Evolutionary conservation across 768 basidiomycete species (phyloP).

Genomic region (Hygrophorus russula): DNA sequence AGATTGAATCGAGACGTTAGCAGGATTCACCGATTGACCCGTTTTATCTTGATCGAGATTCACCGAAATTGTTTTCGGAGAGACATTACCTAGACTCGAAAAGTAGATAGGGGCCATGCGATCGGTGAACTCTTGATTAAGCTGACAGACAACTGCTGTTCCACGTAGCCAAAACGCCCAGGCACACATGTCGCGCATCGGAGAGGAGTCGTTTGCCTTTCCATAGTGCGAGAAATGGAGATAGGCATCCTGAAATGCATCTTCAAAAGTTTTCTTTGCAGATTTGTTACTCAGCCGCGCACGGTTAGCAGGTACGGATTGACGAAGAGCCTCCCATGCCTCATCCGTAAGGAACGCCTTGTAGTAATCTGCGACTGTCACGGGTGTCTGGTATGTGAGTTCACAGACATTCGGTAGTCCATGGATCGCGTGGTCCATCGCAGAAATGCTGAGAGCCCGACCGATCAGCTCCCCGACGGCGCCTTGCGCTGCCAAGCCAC

Average conservation of each 20-base stretch:
- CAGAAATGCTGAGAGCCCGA: not conserved
- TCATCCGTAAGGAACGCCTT: constrained; percentile 3
- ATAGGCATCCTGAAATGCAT: constrained; percentile 1
- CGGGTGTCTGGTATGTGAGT: constrained; percentile 3
- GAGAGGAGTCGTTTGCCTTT: too few relatives aligned
- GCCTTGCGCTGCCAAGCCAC: constrained; percentile 12
- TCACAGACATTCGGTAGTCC: not conserved
- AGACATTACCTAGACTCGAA: not conserved
- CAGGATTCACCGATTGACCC: not conserved
- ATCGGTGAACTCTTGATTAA: too few relatives aligned
- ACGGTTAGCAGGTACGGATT: constrained; percentile 2
- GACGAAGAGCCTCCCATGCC: constrained; percentile 1
- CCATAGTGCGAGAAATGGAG: not conserved
- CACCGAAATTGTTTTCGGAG: not conserved
- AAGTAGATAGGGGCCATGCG: constrained; percentile 7
- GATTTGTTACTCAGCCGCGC: not conserved
- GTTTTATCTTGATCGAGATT: not conserved
- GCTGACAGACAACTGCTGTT: too few relatives aligned
- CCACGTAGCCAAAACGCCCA: too few relatives aligned
- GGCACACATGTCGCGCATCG: too few relatives aligned
- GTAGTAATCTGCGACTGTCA: constrained; percentile 1
- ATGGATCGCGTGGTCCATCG: constrained; percentile 2
- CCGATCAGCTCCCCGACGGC: constrained; percentile 8
- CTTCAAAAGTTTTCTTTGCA: constrained; percentile 2
- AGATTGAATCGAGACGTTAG: not conserved